Conservation (phyloP, 768 basidiomycete species). For the Amanita jacksonii region DNA sequence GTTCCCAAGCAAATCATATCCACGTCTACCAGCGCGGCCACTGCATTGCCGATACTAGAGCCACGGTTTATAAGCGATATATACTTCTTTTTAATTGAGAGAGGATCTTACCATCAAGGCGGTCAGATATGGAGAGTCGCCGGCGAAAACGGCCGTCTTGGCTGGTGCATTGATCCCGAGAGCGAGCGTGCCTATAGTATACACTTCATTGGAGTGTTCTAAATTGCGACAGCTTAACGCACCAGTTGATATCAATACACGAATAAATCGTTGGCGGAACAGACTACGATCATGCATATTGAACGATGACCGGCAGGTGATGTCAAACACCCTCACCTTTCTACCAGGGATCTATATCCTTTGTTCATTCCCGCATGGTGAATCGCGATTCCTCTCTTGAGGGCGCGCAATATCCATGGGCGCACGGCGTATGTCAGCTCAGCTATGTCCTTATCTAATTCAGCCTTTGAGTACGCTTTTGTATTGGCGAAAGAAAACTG, state of each 20-base stretch:
- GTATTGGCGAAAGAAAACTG: slow-evolving; percentile 52
- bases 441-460: slow-evolving; percentile 39
- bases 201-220: background rate
- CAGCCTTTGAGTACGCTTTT: slow-evolving; percentile 32
- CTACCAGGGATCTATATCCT: slow-evolving; percentile 20
- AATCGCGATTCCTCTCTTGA: slow-evolving; percentile 54
- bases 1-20: slow-evolving; percentile 59
- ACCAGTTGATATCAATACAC: slow-evolving; percentile 63
- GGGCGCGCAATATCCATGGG: slow-evolving; percentile 34
- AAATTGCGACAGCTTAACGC: slow-evolving; percentile 8
- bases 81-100: background rate
- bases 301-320: slow-evolving; percentile 16
- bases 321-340: slow-evolving; percentile 36
- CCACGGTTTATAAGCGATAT: slow-evolving; percentile 4
- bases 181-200: slow-evolving; percentile 47
- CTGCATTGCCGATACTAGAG: slow-evolving; percentile 62
- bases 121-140: slow-evolving; percentile 51
- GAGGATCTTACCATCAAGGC: slow-evolving; percentile 41
- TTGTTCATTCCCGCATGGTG: slow-evolving; percentile 68
- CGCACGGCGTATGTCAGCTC: slow-evolving; percentile 25
- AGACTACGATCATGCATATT: slow-evolving; percentile 23
- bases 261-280: slow-evolving; percentile 53
- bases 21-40: slow-evolving; percentile 65
- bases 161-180: slow-evolving; percentile 71
- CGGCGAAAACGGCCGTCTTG: slow-evolving; percentile 54